Percentiles rank a stretch among this genome's conserved stretches.
Conservation (phyloP, 768 basidiomycete genomes). For the Hericium rajendrae region DNA sequence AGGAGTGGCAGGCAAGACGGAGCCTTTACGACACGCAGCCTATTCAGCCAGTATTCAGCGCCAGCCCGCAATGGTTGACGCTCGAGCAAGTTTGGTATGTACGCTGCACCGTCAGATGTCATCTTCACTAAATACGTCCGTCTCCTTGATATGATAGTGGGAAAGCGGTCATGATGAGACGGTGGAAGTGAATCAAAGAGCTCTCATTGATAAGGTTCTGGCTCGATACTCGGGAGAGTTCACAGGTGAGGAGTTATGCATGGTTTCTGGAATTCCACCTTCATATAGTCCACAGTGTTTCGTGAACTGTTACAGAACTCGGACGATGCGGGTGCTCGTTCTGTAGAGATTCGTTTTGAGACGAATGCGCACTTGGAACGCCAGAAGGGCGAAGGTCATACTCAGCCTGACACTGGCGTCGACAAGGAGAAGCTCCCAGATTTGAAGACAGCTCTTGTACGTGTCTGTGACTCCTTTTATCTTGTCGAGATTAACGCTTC, state of each 20-base stretch:
- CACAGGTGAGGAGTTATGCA: constrained; percentile 36
- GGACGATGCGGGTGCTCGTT: constrained; percentile 74
- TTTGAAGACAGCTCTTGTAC: constrained; percentile 53
- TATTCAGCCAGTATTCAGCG: too few relatives aligned
- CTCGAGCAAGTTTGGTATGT: background rate
- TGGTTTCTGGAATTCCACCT: background rate
- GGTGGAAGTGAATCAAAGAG: constrained; percentile 90
- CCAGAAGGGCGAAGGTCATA: constrained; percentile 15
- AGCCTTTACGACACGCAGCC: too few relatives aligned
- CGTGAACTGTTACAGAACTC: constrained; percentile 93
- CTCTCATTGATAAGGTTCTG: constrained; percentile 94
- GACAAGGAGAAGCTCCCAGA: constrained; percentile 37
- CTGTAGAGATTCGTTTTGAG: constrained; percentile 74
- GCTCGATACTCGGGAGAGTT: constrained; percentile 94
- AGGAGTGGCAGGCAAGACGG: too few relatives aligned
- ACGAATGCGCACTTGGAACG: constrained; percentile 40
- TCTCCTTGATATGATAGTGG: constrained; percentile 29
- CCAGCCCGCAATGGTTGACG: background rate
- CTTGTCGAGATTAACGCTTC: background rate
- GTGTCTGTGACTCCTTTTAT: constrained; percentile 11
- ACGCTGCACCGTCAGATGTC: background rate
- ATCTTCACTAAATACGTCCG: background rate
- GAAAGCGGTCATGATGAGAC: constrained; percentile 63
- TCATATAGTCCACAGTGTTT: constrained; percentile 31
- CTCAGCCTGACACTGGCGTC: background rate